Evolutionary conservation across 495 filamentous ascomycete species (phyloP).

Genomic region (Bacidia rubella): DNA sequence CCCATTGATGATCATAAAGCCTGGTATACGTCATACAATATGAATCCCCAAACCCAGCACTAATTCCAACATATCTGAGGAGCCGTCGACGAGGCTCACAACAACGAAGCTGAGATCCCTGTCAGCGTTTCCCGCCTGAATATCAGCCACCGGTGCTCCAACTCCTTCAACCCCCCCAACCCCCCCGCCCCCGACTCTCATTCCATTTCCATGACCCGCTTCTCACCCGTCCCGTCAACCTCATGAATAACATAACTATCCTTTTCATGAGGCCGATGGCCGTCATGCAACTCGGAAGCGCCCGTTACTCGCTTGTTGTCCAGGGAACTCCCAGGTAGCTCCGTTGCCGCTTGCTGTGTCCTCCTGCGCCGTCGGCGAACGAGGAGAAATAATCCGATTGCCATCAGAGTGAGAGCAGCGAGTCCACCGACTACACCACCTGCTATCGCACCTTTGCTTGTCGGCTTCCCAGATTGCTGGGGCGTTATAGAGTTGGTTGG

Average conservation of each 20-base stretch:
- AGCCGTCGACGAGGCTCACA: too few species aligned
- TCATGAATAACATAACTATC: background rate
- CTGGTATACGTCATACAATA: too few species aligned
- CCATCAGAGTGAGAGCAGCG: background rate
- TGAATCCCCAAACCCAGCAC: too few species aligned
- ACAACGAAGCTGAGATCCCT: too few species aligned
- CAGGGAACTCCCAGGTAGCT: background rate
- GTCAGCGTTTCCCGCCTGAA: too few species aligned
- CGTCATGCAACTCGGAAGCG: background rate
- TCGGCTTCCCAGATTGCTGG: background rate
- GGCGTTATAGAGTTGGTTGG: background rate
- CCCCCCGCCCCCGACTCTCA: too few species aligned
- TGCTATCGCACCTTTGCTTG: constrained; percentile 2
- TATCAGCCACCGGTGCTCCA: too few species aligned
- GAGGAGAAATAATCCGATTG: background rate
- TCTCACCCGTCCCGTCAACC: too few species aligned
- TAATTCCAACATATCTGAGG: too few species aligned
- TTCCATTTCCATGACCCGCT: too few species aligned
- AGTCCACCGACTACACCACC: background rate
- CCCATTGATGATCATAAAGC: too few species aligned
- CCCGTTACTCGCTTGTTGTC: background rate
- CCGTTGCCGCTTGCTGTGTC: background rate
- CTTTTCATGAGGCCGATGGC: background rate
- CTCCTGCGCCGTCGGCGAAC: background rate
- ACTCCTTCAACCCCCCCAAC: too few species aligned